Percentiles rank a stretch among this genome's conserved stretches.
These are phyloP conservation scores for Termitomyces sp. DNA, from an alignment of 768 basidiomycete species.

Conservation along the genomic window DNA sequence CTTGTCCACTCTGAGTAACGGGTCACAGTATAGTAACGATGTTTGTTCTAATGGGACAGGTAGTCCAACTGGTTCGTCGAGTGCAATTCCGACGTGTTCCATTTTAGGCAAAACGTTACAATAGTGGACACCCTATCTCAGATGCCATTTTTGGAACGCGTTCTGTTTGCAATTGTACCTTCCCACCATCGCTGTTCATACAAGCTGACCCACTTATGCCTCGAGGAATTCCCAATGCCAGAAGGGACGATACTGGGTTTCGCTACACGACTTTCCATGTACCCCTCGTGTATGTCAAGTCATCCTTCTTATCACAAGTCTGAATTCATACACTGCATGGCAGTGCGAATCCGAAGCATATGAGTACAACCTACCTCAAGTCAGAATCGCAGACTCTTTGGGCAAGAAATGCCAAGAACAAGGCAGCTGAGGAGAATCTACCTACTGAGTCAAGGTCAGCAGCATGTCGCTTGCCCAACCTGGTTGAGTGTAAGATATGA, in stretches of 20 bases:
- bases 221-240: conserved; percentile 76
- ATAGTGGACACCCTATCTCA: neutral
- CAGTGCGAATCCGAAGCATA: conserved; percentile 79
- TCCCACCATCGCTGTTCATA: neutral
- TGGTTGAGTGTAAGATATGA: conserved; percentile 17
- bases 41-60: too few relatives aligned
- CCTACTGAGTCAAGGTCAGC: conserved; percentile 45
- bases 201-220: conserved; percentile 45
- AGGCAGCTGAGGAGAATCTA: conserved; percentile 35
- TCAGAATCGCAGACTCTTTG: conserved; percentile 70
- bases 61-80: too few relatives aligned
- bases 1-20: too few relatives aligned
- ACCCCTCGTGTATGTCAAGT: conserved; percentile 55
- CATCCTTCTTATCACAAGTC: neutral
- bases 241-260: conserved; percentile 78
- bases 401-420: conserved; percentile 62
- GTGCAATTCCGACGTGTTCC: too few relatives aligned
- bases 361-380: conserved; percentile 74
- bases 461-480: neutral
- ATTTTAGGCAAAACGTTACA: too few relatives aligned
- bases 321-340: conserved; percentile 1
- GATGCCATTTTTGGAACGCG: neutral
- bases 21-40: too few relatives aligned
- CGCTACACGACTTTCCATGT: conserved; percentile 80
- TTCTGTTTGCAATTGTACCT: neutral